Percentiles rank a stretch among this genome's conserved stretches.
Conservation (phyloP, 129 eudicot genomes). For the Daucus carota region DNA sequence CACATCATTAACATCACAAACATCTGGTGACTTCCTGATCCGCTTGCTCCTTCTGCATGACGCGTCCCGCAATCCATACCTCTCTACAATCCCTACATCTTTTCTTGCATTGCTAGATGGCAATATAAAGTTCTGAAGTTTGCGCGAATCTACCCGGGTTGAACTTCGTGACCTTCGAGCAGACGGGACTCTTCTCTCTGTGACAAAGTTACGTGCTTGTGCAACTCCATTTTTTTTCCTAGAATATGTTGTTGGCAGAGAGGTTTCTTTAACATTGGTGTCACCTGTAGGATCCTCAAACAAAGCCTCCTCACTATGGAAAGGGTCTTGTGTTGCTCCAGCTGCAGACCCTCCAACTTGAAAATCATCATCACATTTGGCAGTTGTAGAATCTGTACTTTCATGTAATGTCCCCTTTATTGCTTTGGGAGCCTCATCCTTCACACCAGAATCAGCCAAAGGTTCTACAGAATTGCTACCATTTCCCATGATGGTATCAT, state of each 20-base stretch:
- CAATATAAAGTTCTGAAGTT: conserved; percentile 20
- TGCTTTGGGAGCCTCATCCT: conserved; percentile 31
- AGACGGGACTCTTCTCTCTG: conserved; percentile 34
- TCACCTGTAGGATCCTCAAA: conserved; percentile 23
- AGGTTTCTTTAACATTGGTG: conserved; percentile 18
- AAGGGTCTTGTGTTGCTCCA: conserved; percentile 31
- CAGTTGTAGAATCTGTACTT: conserved; percentile 26
- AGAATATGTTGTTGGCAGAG: conserved; percentile 37
- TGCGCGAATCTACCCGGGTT: conserved; percentile 31
- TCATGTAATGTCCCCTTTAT: conserved; percentile 23
- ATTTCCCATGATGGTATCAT: conserved; percentile 28
- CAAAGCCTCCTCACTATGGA: conserved; percentile 18
- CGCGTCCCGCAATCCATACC: conserved; percentile 33
- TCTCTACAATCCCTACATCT: conserved; percentile 26
- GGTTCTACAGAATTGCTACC: conserved; percentile 30
- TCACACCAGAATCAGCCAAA: conserved; percentile 24
- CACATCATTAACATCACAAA: conserved; percentile 23
- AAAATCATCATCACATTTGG: conserved; percentile 21
- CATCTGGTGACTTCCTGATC: conserved; percentile 48
- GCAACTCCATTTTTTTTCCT: conserved; percentile 45
- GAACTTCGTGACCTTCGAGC: conserved; percentile 60
- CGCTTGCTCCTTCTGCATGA: conserved; percentile 49
- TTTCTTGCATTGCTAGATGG: conserved; percentile 19
- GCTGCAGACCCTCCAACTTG: conserved; percentile 33
- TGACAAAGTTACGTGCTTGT: conserved; percentile 20